Percentiles rank a stretch among this genome's conserved stretches.
Evolutionary conservation across 2,329 filamentous ascomycete species (phyloP).

Genomic region (Albophoma yamanashiensis): DNA sequence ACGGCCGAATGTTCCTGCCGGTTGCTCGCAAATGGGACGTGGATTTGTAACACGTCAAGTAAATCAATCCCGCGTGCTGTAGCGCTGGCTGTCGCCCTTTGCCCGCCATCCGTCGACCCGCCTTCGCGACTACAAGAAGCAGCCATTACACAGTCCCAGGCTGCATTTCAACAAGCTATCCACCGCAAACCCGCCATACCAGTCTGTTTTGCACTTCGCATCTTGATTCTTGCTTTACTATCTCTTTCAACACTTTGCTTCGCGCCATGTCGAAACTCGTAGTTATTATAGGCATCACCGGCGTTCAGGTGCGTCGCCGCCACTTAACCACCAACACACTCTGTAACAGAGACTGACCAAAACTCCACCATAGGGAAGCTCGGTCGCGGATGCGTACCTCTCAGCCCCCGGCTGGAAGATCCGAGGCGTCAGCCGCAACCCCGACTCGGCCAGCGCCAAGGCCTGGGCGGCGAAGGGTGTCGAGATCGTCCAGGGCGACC

Average conservation of each 20-base stretch:
- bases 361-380: not conserved
- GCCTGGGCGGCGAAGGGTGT: not conserved
- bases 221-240: not conserved
- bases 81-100: not conserved
- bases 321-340: not conserved
- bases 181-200: not conserved
- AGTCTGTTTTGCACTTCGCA: not conserved
- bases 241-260: not conserved
- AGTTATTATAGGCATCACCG: not conserved
- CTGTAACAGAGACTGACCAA: not conserved
- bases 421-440: not conserved
- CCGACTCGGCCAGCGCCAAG: not conserved
- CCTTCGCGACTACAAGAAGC: not conserved
- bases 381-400: not conserved
- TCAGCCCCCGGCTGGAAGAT: not conserved
- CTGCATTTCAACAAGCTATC: not conserved
- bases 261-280: not conserved
- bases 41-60: not conserved
- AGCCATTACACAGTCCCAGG: not conserved
- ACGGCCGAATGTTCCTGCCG: not conserved
- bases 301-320: not conserved
- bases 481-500: not conserved
- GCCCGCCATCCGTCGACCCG: not conserved
- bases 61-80: too few relatives aligned
- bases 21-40: not conserved